These are phyloP conservation scores for Talaromyces rugulosus DNA, from an alignment of 2,329 filamentous ascomycete species.

Conservation along the genomic window DNA sequence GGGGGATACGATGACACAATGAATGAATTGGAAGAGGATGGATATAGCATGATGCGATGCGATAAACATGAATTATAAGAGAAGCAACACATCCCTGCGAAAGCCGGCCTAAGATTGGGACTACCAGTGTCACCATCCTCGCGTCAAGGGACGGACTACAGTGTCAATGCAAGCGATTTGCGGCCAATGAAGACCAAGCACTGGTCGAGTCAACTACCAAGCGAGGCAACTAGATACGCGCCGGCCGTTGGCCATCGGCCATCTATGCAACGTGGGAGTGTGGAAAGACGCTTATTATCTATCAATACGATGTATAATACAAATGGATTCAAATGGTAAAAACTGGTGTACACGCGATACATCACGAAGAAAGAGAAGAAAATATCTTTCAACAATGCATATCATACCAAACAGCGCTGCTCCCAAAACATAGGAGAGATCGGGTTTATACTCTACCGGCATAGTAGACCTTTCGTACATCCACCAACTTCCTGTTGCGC, in stretches of 20 bases:
- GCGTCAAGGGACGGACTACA: neutral
- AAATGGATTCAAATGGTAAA: neutral
- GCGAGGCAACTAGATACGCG: neutral
- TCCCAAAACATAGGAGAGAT: neutral
- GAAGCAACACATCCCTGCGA: constrained; percentile 1
- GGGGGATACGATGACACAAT: constrained; percentile 10
- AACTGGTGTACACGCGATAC: neutral
- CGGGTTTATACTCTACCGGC: constrained; percentile 62
- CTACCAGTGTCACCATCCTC: neutral
- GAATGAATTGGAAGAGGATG: constrained; percentile 19
- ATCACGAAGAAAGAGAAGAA: neutral
- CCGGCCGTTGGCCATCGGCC: neutral
- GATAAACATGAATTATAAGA: neutral
- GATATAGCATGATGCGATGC: constrained; percentile 12
- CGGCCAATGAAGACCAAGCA: neutral
- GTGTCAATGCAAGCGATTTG: neutral
- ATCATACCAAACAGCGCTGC: neutral
- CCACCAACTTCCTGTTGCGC: constrained; percentile 89
- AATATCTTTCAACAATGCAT: neutral
- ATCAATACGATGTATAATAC: constrained; percentile 3
- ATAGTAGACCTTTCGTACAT: constrained; percentile 96
- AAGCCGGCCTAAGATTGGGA: neutral
- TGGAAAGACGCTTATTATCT: neutral
- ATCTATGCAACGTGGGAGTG: too few relatives aligned
- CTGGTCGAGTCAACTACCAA: neutral